Conservation (phyloP, 1,284 basidiomycete genomes). For the Kalmanozyma brasiliensis region DNA sequence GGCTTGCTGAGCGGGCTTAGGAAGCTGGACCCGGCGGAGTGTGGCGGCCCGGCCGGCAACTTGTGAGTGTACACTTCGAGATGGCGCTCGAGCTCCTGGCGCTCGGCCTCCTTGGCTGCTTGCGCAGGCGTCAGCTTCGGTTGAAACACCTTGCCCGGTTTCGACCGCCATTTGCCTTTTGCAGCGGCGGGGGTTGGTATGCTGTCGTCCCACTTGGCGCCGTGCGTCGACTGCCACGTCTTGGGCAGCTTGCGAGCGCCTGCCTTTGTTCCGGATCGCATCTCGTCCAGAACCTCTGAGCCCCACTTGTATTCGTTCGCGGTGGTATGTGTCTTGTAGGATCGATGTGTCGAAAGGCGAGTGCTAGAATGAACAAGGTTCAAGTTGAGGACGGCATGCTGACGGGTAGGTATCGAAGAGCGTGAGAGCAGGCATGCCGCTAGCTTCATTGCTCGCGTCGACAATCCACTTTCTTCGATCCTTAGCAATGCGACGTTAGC, state of each 20-base stretch:
- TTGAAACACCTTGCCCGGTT: not conserved
- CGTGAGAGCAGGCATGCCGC: slow-evolving; percentile 25
- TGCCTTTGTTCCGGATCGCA: slow-evolving; percentile 6
- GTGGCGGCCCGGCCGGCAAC: slow-evolving; percentile 19
- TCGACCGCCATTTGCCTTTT: not conserved
- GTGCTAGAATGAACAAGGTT: slow-evolving; percentile 3
- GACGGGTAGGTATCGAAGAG: slow-evolving; percentile 5
- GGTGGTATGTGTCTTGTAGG: not conserved
- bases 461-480: too few relatives aligned
- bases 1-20: slow-evolving; percentile 13
- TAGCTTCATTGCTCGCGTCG: slow-evolving; percentile 18
- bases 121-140: slow-evolving; percentile 8
- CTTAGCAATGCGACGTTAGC: too few relatives aligned
- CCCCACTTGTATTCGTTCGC: slow-evolving; percentile 9
- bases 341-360: not conserved
- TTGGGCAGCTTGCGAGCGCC: slow-evolving; percentile 18
- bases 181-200: not conserved
- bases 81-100: slow-evolving; percentile 23
- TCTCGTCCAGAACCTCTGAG: slow-evolving; percentile 11
- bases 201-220: not conserved
- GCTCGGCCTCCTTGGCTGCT: slow-evolving; percentile 14
- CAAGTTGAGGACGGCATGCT: slow-evolving; percentile 4
- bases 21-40: slow-evolving; percentile 11
- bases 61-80: slow-evolving; percentile 25
- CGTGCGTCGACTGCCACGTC: slow-evolving; percentile 41